These are phyloP conservation scores for Pseudogymnoascus sp. DNA, from an alignment of 2,329 filamentous ascomycete genomes.

Conservation along the genomic window DNA sequence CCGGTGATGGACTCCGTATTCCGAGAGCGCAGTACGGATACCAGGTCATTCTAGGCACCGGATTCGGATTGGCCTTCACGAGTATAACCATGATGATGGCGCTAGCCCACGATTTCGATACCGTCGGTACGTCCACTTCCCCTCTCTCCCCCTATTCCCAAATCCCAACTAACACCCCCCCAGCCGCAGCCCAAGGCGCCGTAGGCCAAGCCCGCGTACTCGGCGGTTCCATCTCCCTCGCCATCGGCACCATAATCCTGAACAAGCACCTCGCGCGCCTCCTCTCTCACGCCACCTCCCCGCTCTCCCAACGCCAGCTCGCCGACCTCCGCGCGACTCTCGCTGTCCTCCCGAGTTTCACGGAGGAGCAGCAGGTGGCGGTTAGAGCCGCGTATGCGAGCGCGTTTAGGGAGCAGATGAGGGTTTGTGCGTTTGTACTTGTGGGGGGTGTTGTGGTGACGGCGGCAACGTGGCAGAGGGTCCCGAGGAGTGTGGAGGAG, in stretches of 20 bases:
- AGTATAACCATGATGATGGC: slow-evolving; percentile 42
- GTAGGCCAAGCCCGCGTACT: slow-evolving; percentile 52
- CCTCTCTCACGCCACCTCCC: neutral
- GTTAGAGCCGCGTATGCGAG: slow-evolving; percentile 18
- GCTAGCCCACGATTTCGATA: slow-evolving; percentile 37
- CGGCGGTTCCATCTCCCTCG: slow-evolving; percentile 51
- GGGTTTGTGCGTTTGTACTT: slow-evolving; percentile 17
- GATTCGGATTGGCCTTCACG: slow-evolving; percentile 40
- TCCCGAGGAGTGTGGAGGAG: neutral
- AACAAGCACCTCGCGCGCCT: slow-evolving; percentile 28
- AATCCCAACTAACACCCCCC: neutral
- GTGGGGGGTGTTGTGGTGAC: slow-evolving; percentile 15
- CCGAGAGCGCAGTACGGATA: slow-evolving; percentile 37
- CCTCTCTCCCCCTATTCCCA: neutral
- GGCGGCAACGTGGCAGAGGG: slow-evolving; percentile 3
- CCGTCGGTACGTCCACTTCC: slow-evolving; percentile 25
- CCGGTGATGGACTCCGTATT: slow-evolving; percentile 12
- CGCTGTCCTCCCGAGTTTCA: neutral
- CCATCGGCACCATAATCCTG: slow-evolving; percentile 50
- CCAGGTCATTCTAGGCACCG: slow-evolving; percentile 48
- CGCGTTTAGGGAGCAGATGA: slow-evolving; percentile 20
- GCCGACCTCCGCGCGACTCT: neutral
- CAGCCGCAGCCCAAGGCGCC: slow-evolving; percentile 49
- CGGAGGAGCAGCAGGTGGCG: slow-evolving; percentile 11
- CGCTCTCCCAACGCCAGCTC: neutral